These are phyloP conservation scores for Bolboschoenus planiculmis DNA, from an alignment of 176 grass and related monocot genomes.

Conservation along the genomic window DNA sequence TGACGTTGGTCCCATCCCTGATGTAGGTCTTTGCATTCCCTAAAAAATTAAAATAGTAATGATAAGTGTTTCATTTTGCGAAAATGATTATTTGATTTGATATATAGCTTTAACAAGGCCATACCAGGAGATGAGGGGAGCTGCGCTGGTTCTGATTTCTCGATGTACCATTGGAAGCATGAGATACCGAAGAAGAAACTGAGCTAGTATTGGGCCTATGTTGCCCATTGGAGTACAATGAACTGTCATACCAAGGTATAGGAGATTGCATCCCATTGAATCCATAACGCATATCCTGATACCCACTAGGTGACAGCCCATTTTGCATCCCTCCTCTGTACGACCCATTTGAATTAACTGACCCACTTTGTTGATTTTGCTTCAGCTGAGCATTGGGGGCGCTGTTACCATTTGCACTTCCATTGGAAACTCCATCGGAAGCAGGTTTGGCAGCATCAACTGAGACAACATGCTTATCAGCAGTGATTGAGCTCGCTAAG, in stretches of 20 bases:
- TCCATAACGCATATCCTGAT: constrained; percentile 31
- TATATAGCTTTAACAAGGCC: constrained; percentile 12
- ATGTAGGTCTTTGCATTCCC: constrained; percentile 51
- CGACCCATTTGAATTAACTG: constrained; percentile 33
- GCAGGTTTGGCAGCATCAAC: constrained; percentile 37
- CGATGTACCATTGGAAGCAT: constrained; percentile 35
- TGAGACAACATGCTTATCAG: constrained; percentile 36
- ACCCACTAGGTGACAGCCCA: constrained; percentile 45
- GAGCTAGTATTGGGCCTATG: constrained; percentile 49
- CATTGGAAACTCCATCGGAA: constrained; percentile 35
- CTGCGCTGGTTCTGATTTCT: constrained; percentile 62
- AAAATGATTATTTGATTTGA: constrained; percentile 11
- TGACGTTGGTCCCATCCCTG: constrained; percentile 60
- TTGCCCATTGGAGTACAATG: constrained; percentile 59
- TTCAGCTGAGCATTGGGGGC: constrained; percentile 30
- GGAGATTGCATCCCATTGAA: constrained; percentile 47
- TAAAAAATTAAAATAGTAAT: constrained; percentile 31
- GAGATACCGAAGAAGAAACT: constrained; percentile 40
- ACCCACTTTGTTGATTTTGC: constrained; percentile 46
- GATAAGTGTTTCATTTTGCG: background rate
- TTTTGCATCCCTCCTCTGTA: constrained; percentile 51
- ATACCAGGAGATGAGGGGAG: constrained; percentile 56
- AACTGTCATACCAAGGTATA: constrained; percentile 57
- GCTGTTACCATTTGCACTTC: constrained; percentile 33
- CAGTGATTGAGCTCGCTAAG: constrained; percentile 35